Percentiles rank a stretch among this genome's conserved stretches.
These are phyloP conservation scores for Trichoderma endophyticum DNA, from an alignment of 2,329 filamentous ascomycete species.

Conservation along the genomic window DNA sequence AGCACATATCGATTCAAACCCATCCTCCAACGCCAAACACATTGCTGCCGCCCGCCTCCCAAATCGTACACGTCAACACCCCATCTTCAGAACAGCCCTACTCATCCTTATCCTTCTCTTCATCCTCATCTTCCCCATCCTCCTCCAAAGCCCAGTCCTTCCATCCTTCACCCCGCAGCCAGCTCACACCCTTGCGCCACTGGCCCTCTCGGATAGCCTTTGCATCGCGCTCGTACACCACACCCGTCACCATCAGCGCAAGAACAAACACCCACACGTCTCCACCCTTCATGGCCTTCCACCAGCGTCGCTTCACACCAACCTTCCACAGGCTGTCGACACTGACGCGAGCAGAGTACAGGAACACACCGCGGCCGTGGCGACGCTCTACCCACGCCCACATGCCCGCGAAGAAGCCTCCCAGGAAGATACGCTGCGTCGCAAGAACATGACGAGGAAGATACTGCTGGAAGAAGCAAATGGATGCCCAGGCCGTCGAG, in stretches of 20 bases:
- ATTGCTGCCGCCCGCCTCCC: not conserved
- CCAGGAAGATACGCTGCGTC: slow-evolving; percentile 84
- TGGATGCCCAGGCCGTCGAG: slow-evolving; percentile 80
- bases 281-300: slow-evolving; percentile 76
- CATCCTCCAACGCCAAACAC: not conserved
- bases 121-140: slow-evolving; percentile 45
- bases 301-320: slow-evolving; percentile 85
- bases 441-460: slow-evolving; percentile 72
- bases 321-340: slow-evolving; percentile 89
- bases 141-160: slow-evolving; percentile 61
- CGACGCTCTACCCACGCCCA: slow-evolving; percentile 76
- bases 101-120: slow-evolving; percentile 29
- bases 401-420: slow-evolving; percentile 78
- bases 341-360: slow-evolving; percentile 75
- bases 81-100: not conserved
- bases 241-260: slow-evolving; percentile 73
- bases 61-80: not conserved
- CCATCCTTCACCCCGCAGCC: slow-evolving; percentile 73
- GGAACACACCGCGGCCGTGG: slow-evolving; percentile 64
- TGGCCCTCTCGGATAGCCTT: slow-evolving; percentile 63
- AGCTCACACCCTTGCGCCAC: slow-evolving; percentile 69
- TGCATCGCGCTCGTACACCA: slow-evolving; percentile 71
- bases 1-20: not conserved
- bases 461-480: slow-evolving; percentile 82
- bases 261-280: slow-evolving; percentile 81